A percentile compares a stretch with the other conserved stretches of the same genome.
These are phyloP conservation scores for Phytophthora ramorum DNA, from an alignment of 352 stramenopile species.

Conservation along the genomic window DNA sequence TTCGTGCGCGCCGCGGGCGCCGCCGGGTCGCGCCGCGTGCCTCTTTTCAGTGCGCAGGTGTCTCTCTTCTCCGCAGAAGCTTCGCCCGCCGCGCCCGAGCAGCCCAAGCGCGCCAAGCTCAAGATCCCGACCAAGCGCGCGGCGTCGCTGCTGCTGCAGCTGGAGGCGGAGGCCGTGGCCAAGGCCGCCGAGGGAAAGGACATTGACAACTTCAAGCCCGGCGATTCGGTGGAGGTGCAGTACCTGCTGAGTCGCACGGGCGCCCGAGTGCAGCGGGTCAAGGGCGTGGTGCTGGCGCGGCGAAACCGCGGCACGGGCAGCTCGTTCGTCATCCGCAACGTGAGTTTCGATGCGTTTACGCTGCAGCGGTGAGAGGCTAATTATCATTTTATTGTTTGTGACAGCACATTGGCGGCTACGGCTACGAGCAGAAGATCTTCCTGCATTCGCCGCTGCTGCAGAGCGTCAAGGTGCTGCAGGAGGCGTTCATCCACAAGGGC, in stretches of 20 bases:
- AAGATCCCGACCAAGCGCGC: constrained; percentile 84
- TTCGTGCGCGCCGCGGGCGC: constrained; percentile 42
- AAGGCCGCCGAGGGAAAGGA: constrained; percentile 70
- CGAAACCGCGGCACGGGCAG: constrained; percentile 83
- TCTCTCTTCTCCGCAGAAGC: constrained; percentile 55
- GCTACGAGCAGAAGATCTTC: constrained; percentile 91
- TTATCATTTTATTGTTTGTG: too few relatives aligned
- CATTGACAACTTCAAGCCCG: constrained; percentile 78
- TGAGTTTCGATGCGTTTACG: constrained; percentile 35
- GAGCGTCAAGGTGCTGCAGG: constrained; percentile 87
- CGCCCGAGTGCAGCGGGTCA: constrained; percentile 75
- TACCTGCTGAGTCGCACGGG: constrained; percentile 82
- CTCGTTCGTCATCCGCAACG: constrained; percentile 89
- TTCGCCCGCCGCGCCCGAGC: constrained; percentile 36
- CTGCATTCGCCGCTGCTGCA: constrained; percentile 89
- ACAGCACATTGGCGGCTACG: constrained; percentile 86
- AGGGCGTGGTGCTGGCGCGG: constrained; percentile 82
- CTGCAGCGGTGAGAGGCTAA: background rate
- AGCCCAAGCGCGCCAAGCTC: constrained; percentile 72
- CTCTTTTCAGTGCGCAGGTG: constrained; percentile 39
- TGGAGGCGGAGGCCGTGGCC: constrained; percentile 72
- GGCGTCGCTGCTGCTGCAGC: constrained; percentile 68
- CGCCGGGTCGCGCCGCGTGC: constrained; percentile 32
- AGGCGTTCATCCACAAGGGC: constrained; percentile 92
- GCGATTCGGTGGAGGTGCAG: constrained; percentile 83